Evolutionary conservation across 768 basidiomycete species (phyloP).

Genomic region (Pleurotus platypus): DNA sequence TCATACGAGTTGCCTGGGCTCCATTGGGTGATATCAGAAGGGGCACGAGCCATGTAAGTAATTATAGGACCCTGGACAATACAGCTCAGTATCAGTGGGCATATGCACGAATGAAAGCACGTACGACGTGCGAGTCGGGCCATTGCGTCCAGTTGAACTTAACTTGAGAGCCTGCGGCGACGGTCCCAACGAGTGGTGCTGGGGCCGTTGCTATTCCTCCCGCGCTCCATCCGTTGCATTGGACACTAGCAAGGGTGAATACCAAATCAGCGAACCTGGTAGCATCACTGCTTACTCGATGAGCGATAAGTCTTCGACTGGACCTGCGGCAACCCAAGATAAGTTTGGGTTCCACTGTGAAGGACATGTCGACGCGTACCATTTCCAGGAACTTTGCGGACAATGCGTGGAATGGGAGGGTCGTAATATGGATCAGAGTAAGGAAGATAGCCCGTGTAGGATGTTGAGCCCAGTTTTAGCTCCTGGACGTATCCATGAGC

Average conservation of each 20-base stretch:
- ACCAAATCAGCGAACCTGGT: not conserved
- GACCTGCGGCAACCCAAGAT: constrained; percentile 19
- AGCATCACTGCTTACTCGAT: constrained; percentile 28
- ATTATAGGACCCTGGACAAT: constrained; percentile 34
- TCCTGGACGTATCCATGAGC: constrained; percentile 40
- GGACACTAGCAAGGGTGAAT: constrained; percentile 16
- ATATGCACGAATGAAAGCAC: not conserved
- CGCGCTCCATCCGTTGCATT: constrained; percentile 28
- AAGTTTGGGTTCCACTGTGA: not conserved
- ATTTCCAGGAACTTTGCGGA: constrained; percentile 37
- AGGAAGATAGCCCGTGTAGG: constrained; percentile 35
- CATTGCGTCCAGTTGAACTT: constrained; percentile 39
- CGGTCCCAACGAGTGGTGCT: constrained; percentile 34
- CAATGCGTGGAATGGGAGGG: constrained; percentile 32
- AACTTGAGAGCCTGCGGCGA: constrained; percentile 36
- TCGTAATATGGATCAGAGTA: constrained; percentile 32
- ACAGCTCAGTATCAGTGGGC: too few species aligned
- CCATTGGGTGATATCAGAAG: constrained; percentile 40
- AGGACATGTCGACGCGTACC: constrained; percentile 18
- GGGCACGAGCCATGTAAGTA: constrained; percentile 44
- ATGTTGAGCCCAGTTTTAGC: constrained; percentile 26
- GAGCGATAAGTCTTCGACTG: constrained; percentile 31
- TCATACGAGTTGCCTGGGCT: constrained; percentile 33
- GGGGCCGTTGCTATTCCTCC: constrained; percentile 26
- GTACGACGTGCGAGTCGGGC: constrained; percentile 30